Conservation (phyloP, 306 rosid species). For the Gastrolobium bilobum region DNA sequence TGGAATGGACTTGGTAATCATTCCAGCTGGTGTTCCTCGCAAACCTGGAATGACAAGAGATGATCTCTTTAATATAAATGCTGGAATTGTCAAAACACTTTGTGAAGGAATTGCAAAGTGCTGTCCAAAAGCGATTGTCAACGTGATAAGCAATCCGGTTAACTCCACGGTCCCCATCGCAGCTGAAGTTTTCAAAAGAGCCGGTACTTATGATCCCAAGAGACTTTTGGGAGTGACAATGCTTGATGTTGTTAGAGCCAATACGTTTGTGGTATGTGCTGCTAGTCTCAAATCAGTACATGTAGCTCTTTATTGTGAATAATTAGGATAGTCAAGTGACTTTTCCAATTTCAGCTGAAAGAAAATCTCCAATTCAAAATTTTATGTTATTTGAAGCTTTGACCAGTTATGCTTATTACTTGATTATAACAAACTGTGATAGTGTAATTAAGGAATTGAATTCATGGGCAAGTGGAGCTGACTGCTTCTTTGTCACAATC, state of each 20-base stretch:
- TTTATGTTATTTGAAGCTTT: conserved; percentile 28
- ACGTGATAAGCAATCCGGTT: conserved; percentile 94
- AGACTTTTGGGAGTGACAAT: conserved; percentile 89
- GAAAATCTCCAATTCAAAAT: conserved; percentile 12
- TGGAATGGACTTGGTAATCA: conserved; percentile 89
- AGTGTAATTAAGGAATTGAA: conserved; percentile 11
- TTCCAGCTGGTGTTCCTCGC: conserved; percentile 94
- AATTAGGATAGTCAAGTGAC: conserved; percentile 30
- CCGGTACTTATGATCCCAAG: conserved; percentile 88
- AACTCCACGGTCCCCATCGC: conserved; percentile 98
- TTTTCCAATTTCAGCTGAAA: conserved; percentile 7
- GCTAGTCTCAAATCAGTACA: conserved; percentile 19
- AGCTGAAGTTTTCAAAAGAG: conserved; percentile 91
- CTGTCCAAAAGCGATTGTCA: conserved; percentile 88
- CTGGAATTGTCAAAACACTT: conserved; percentile 89
- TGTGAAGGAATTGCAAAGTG: conserved; percentile 79
- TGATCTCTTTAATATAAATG: conserved; percentile 94
- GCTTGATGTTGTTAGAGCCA: conserved; percentile 97
- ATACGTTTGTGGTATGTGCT: conserved; percentile 84
- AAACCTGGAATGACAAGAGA: conserved; percentile 99
- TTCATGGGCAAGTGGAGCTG: conserved; percentile 18
- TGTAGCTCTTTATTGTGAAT: conserved; percentile 20
- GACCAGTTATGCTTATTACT: not conserved
- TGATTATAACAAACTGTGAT: not conserved
- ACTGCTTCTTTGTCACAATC: not conserved